Evolutionary conservation across 116 monocot species (phyloP), one percentile per base, ranked within the genome.

Genomic region (Iris pallida): DNA sequence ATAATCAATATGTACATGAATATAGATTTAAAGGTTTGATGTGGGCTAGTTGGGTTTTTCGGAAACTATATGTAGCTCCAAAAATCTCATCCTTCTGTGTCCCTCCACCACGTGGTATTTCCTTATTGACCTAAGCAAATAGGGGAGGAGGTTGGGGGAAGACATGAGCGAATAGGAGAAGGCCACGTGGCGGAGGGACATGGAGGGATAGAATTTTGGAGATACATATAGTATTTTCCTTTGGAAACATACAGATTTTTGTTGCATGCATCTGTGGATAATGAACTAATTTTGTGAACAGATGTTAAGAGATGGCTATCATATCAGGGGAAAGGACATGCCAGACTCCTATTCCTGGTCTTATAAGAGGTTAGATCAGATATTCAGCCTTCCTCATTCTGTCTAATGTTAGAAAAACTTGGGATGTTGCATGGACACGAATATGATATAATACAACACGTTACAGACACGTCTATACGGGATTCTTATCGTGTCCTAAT

Each of bases 301-400:
- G 75, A 75, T 68, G 68, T 75, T 3, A 75, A 75, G 62, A 68
- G 53, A 54, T 68, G 75, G 68, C 54, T 75, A 19, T 67, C 68
- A 75, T 7, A 43, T 75, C 1, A 84, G 90, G 6, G 87, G 90
- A 19, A 81, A 75, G 63, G 79, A 84, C 47, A 77, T 86, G 79
- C 74, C 84, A 44, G 81, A 79, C 0, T 76, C 69, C 42, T 84
- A 78, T 47, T 42, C 84, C 6, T 90, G 90, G 90, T 83, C 90
- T 0, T 90, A 81, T 66, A 86, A 90, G 46, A 90, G 86, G 90
- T 82, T 62, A 7, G 62, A 62, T 62, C 0, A 51, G 13, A 9
- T 7, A 7, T 51, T 51, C 13, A 9, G 4, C 13, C 7, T 51
- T 51, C 13, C 1, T 51, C 4, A 51, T 9, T 51, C 7, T 7